Base-by-base conservation (phyloP, 495 filamentous ascomycete species). In the Massariosphaeria phaeospora region DNA sequence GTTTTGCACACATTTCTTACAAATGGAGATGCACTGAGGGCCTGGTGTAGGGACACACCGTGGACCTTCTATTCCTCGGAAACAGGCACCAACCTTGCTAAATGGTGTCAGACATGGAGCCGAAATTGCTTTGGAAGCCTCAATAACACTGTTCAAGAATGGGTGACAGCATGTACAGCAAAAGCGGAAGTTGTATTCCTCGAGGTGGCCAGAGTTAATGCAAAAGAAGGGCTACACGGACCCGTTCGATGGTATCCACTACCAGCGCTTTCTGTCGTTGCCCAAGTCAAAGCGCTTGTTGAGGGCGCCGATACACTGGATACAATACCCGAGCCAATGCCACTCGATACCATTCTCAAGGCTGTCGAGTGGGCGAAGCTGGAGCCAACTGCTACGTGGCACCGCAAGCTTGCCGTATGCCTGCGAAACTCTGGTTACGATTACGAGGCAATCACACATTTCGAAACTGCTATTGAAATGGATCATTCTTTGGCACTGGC, bases 331-430 rank as follows among this genome's bases (percentile, higher is more conserved):
- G 15, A 48, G 2, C 45, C 27, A 9, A 15, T 48, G 3, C 31
- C 45, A 3, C 12, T 48, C 9, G 13, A 36, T 6, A 36, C 31
- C 3, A 35, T 48, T 2, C 2, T 48, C 13, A 21, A 9, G n/a
- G 45, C 45, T 2, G 29, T 36, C 3, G 18, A 48, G 12, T 48
- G 45, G 45, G 45, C 26, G 2, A n/a, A 21, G 3, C 29, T 48
- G 9, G 45, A 48, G 15, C 5, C 34, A 21, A 35, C 27, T 4
- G 29, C 45, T 17, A 35, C 12, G 11, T 48, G 45, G 45, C 26
- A 48, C 18, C 45, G 45, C 10, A 48, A 48, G n/a, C 27, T 48
- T 7, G 45, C 45, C 17, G 45, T 48, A 18, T 34, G 45, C 23
- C 20, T 48, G 15, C 13, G 45, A 15, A 35, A 34, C 17, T 35